These are phyloP conservation scores for Camillea tinctor DNA, from an alignment of 2,329 filamentous ascomycete genomes.

Conservation along the genomic window DNA sequence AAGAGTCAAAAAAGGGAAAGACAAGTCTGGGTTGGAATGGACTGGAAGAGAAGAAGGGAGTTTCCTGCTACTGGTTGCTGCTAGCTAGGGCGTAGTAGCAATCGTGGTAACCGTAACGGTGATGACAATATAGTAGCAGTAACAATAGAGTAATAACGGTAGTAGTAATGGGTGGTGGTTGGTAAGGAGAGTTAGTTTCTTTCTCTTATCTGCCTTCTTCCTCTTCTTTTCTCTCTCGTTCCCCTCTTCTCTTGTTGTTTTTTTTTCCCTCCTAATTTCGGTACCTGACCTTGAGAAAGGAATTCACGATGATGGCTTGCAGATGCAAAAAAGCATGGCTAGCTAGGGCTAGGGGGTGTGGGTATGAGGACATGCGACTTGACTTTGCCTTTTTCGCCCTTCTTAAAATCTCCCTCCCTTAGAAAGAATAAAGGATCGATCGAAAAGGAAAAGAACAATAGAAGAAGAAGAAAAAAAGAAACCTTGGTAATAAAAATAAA, in stretches of 20 bases:
- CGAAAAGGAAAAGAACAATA: neutral
- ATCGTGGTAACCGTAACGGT: constrained; percentile 1
- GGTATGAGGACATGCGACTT: neutral
- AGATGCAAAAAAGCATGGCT: neutral
- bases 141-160: neutral
- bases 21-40: too few species aligned
- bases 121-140: neutral
- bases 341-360: neutral
- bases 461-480: constrained; percentile 2
- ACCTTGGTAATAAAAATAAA: constrained; percentile 9
- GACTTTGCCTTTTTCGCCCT: too few species aligned
- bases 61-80: neutral
- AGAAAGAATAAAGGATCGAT: too few species aligned
- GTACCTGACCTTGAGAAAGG: neutral
- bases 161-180: neutral
- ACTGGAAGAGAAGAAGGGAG: constrained; percentile 8
- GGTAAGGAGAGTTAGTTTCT: neutral
- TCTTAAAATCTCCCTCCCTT: neutral
- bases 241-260: too few species aligned
- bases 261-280: neutral
- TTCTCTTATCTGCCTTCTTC: too few species aligned
- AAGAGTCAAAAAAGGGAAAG: constrained; percentile 6
- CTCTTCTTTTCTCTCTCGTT: too few species aligned
- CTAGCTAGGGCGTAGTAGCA: neutral
- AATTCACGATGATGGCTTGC: neutral